These are phyloP conservation scores for Gracilaria domingensis DNA, from an alignment of 23 red algal species.

Conservation along the genomic window DNA sequence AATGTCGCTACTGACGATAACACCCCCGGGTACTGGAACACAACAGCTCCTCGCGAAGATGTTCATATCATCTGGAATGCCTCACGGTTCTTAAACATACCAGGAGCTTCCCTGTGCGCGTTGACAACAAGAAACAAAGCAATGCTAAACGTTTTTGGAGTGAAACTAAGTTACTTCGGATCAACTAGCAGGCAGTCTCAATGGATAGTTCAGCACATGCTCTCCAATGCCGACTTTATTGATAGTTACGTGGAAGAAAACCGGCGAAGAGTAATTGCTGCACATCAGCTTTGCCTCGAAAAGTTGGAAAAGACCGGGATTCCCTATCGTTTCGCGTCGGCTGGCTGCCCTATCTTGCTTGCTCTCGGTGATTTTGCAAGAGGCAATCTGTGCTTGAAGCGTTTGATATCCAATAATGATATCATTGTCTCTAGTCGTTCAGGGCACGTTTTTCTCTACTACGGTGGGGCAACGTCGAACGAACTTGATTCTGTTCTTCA, in stretches of 20 bases:
- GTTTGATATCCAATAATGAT: conserved; percentile 22
- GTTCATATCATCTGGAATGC: conserved; percentile 91
- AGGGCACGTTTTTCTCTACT: conserved; percentile 34
- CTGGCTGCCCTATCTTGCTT: conserved; percentile 39
- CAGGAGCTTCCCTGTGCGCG: conserved; percentile 6
- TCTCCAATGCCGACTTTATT: conserved; percentile 35
- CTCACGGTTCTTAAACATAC: conserved; percentile 60
- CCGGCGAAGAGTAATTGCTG: conserved; percentile 5
- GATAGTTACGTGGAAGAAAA: conserved; percentile 58
- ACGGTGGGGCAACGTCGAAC: conserved; percentile 16
- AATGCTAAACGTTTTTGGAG: background rate
- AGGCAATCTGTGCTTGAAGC: background rate
- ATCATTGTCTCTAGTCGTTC: conserved; percentile 8
- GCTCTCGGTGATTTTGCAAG: conserved; percentile 9
- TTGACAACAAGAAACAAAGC: conserved; percentile 23
- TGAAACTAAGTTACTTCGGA: conserved; percentile 10
- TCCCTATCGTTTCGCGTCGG: conserved; percentile 10
- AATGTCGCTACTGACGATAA: conserved; percentile 35
- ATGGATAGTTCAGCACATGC: conserved; percentile 42
- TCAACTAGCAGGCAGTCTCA: conserved; percentile 41
- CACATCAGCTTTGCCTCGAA: conserved; percentile 13
- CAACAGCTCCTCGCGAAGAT: conserved; percentile 51
- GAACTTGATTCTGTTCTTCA: background rate
- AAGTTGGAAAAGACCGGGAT: conserved; percentile 44
- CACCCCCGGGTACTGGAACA: conserved; percentile 46